Percentiles rank a stretch among this genome's conserved stretches.
Evolutionary conservation across 202 grass and related monocot genomes (phyloP).

Genomic region (Panicum hallii): DNA sequence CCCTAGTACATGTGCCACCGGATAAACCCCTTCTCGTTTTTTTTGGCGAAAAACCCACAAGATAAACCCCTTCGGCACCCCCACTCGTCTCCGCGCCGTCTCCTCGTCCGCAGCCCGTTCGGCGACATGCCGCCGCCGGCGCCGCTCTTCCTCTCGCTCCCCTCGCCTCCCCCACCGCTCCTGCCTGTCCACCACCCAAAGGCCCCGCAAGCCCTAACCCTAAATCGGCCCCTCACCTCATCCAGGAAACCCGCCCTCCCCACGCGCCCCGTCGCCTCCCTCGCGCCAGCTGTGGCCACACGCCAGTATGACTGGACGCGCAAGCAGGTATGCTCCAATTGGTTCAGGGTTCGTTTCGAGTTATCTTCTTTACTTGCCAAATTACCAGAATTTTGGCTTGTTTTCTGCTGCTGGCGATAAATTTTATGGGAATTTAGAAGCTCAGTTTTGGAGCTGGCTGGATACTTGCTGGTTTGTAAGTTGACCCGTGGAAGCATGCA

Average conservation of each 20-base stretch:
- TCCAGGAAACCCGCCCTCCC: conserved; percentile 6
- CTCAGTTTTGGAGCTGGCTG: not conserved
- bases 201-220: not conserved
- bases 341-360: not conserved
- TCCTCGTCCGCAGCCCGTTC: conserved; percentile 41
- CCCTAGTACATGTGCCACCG: too few relatives aligned
- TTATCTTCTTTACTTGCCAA: not conserved
- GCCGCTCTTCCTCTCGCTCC: conserved; percentile 54
- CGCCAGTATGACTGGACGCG: conserved; percentile 83
- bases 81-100: not conserved
- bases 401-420: too few relatives aligned
- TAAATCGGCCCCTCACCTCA: not conserved
- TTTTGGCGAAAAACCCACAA: not conserved
- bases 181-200: not conserved
- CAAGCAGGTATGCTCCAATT: conserved; percentile 68
- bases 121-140: conserved; percentile 56
- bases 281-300: conserved; percentile 68
- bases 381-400: too few relatives aligned
- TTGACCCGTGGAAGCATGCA: not conserved
- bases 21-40: too few relatives aligned
- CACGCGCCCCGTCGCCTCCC: conserved; percentile 41
- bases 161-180: conserved; percentile 20
- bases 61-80: conserved; percentile 35
- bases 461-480: conserved; percentile 27
- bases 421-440: not conserved